These are phyloP conservation scores for Colletotrichum sp. DNA, from an alignment of 2,329 filamentous ascomycete species.

Conservation along the genomic window DNA sequence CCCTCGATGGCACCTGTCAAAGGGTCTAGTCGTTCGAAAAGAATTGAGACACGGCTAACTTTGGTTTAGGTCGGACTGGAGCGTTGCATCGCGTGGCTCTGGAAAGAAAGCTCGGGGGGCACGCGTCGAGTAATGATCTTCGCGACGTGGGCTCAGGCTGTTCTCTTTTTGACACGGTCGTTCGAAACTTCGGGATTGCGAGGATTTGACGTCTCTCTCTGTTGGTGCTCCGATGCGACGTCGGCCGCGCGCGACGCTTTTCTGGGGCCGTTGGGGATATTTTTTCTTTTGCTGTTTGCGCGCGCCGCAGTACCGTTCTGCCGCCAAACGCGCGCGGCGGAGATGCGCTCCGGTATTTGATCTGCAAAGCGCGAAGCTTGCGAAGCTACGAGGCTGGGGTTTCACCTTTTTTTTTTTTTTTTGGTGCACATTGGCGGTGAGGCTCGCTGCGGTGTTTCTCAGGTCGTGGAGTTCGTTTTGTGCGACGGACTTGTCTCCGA, in stretches of 20 bases:
- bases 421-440: not conserved
- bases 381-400: not conserved
- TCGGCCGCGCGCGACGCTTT: not conserved
- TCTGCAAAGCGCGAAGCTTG: not conserved
- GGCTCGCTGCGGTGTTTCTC: not conserved
- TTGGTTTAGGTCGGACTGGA: not conserved
- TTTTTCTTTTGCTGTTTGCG: not conserved
- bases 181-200: not conserved
- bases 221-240: not conserved
- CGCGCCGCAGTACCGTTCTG: not conserved
- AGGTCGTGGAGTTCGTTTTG: not conserved
- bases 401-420: not conserved
- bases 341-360: not conserved
- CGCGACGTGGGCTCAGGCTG: not conserved
- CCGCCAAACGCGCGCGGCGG: not conserved
- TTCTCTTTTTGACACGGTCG: not conserved
- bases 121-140: conserved; percentile 7
- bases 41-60: not conserved
- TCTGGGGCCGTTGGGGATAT: not conserved
- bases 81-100: conserved; percentile 5
- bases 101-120: not conserved
- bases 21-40: not conserved
- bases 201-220: not conserved
- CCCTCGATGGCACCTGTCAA: not conserved
- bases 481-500: not conserved